These are phyloP conservation scores for Phytophthora ramorum DNA, from an alignment of 352 stramenopile genomes.

Conservation along the genomic window DNA sequence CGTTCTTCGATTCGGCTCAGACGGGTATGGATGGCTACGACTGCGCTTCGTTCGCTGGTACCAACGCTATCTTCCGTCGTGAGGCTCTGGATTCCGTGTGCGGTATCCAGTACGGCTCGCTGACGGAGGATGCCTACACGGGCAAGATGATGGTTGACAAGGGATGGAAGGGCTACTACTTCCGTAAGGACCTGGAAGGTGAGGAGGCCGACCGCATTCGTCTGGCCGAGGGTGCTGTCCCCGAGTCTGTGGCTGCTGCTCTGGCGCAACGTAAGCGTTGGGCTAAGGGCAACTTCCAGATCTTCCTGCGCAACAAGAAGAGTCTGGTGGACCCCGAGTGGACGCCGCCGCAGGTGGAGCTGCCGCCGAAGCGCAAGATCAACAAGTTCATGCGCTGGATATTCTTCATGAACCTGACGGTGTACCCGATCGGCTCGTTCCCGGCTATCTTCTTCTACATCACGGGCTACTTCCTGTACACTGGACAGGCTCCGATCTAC, in stretches of 20 bases:
- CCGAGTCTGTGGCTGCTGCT: constrained; percentile 67
- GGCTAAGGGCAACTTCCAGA: constrained; percentile 85
- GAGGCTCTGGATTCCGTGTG: constrained; percentile 76
- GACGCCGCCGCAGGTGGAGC: constrained; percentile 51
- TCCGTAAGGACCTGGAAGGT: constrained; percentile 79
- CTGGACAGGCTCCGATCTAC: constrained; percentile 74
- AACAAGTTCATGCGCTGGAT: constrained; percentile 84
- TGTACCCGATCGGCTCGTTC: constrained; percentile 81
- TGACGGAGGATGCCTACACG: constrained; percentile 82
- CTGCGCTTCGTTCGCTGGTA: constrained; percentile 76
- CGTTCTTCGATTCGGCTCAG: constrained; percentile 75
- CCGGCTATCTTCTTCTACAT: constrained; percentile 80
- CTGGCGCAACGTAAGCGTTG: constrained; percentile 76
- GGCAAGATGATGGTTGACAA: constrained; percentile 86
- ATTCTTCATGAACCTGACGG: constrained; percentile 84
- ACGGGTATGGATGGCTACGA: constrained; percentile 82
- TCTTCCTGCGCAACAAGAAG: constrained; percentile 72
- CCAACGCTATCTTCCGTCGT: constrained; percentile 80
- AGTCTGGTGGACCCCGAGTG: constrained; percentile 70
- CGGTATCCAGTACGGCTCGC: constrained; percentile 75
- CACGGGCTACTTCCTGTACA: constrained; percentile 81
- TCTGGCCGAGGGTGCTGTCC: constrained; percentile 67
- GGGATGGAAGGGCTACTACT: constrained; percentile 81
- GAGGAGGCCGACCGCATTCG: constrained; percentile 75
- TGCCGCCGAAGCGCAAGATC: constrained; percentile 67